Evolutionary conservation across 1,284 basidiomycete species (phyloP).

Genomic region (Athelia psychrophila): DNA sequence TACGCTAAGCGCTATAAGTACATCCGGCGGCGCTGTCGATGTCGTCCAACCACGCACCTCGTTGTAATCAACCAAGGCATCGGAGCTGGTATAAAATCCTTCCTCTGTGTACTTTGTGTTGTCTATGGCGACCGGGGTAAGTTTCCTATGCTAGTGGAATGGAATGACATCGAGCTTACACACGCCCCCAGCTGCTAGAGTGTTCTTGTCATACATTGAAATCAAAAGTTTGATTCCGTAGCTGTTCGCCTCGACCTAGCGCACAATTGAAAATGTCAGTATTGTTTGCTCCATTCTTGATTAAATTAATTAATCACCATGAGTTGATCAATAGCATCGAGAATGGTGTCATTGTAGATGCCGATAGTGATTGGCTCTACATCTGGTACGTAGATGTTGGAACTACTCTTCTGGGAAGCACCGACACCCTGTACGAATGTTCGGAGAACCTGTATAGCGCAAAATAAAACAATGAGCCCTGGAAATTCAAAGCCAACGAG

Average conservation of each 20-base stretch:
- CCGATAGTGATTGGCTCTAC: constrained; percentile 21
- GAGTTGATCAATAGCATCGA: constrained; percentile 22
- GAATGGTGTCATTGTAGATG: constrained; percentile 20
- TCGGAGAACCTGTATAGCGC: constrained; percentile 15
- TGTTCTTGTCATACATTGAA: constrained; percentile 1
- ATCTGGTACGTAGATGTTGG: constrained; percentile 16
- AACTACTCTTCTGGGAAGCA: constrained; percentile 19
- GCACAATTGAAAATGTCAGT: constrained; percentile 8
- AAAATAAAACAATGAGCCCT: not conserved
- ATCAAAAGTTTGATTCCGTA: constrained; percentile 20
- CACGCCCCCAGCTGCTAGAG: constrained; percentile 5
- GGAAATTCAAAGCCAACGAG: not conserved
- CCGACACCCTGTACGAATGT: constrained; percentile 21
- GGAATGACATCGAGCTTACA: constrained; percentile 2
- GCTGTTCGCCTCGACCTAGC: not conserved
- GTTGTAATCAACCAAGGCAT: not conserved
- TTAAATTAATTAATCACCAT: constrained; percentile 15
- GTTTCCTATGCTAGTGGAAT: constrained; percentile 5
- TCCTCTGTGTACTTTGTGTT: constrained; percentile 10
- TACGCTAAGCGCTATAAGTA: constrained; percentile 24
- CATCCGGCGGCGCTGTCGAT: constrained; percentile 7
- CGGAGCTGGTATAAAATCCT: constrained; percentile 18
- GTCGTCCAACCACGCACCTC: too few species aligned
- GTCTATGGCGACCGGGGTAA: constrained; percentile 14
- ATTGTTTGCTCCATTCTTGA: not conserved